phyloP scores from a whole-genome alignment of 768 basidiomycete species.

The Leccinum variicolor region DNA sequence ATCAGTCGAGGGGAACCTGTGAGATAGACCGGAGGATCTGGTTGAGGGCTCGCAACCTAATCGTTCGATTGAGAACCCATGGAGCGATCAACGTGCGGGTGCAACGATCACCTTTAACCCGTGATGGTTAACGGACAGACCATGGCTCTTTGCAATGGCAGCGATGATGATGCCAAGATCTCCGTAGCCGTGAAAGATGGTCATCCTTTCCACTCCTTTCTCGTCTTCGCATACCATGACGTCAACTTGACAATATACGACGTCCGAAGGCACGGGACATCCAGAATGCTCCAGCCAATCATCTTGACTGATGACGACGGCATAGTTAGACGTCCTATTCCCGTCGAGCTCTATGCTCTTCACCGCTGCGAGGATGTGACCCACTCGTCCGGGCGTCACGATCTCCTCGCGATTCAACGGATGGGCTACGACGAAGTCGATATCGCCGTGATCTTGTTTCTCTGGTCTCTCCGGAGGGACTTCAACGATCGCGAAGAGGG shows the following conservation, averaged over 20 bases:
- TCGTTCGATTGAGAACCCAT: slow-evolving; percentile 20
- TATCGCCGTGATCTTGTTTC: slow-evolving; percentile 60
- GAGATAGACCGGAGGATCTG: slow-evolving; percentile 44
- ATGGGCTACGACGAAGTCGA: slow-evolving; percentile 62
- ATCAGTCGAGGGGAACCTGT: slow-evolving; percentile 48
- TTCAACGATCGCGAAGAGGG: slow-evolving; percentile 48
- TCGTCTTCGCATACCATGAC: slow-evolving; percentile 53
- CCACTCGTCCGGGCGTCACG: slow-evolving; percentile 34
- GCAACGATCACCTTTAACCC: slow-evolving; percentile 52
- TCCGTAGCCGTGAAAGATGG: slow-evolving; percentile 63
- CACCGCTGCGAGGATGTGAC: slow-evolving; percentile 44
- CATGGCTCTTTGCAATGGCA: slow-evolving; percentile 48
- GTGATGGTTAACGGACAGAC: slow-evolving; percentile 47
- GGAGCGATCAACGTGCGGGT: neutral
- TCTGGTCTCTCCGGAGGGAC: slow-evolving; percentile 63
- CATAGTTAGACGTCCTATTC: slow-evolving; percentile 62
- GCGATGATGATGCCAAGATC: slow-evolving; percentile 72
- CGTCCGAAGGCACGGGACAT: slow-evolving; percentile 2
- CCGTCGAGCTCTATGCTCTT: slow-evolving; percentile 46
- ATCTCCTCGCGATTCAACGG: slow-evolving; percentile 31
- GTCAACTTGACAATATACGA: slow-evolving; percentile 52
- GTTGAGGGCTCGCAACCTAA: slow-evolving; percentile 27
- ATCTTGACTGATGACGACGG: slow-evolving; percentile 42
- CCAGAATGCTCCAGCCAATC: slow-evolving; percentile 32
- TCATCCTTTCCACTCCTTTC: slow-evolving; percentile 47